Evolutionary conservation across 495 filamentous ascomycete genomes (phyloP).

Genomic region (Parmelia sp.): DNA sequence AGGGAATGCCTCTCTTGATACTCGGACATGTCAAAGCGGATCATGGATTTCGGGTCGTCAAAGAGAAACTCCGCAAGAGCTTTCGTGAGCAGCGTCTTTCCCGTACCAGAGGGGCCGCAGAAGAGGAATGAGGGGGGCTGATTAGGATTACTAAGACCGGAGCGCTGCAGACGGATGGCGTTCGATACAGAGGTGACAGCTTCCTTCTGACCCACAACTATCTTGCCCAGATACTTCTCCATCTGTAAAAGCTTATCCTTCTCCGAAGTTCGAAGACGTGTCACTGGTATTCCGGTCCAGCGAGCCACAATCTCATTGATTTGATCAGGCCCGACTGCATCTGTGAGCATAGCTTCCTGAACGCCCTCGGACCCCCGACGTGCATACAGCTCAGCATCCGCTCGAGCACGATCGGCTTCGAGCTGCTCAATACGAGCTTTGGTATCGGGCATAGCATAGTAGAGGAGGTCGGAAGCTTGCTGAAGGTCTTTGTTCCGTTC

Average conservation of each 20-base stretch:
- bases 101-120: slow-evolving; percentile 95
- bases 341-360: slow-evolving; percentile 68
- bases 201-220: slow-evolving; percentile 90
- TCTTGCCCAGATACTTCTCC: slow-evolving; percentile 74
- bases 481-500: slow-evolving; percentile 74
- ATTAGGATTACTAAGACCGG: slow-evolving; percentile 89
- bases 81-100: slow-evolving; percentile 95
- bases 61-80: slow-evolving; percentile 96
- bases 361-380: slow-evolving; percentile 46
- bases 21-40: slow-evolving; percentile 99
- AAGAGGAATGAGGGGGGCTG: slow-evolving; percentile 97
- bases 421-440: slow-evolving; percentile 69
- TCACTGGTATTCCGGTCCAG: slow-evolving; percentile 97
- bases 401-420: slow-evolving; percentile 69
- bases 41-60: slow-evolving; percentile 96
- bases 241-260: slow-evolving; percentile 95
- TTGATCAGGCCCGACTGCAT: slow-evolving; percentile 92
- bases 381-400: slow-evolving; percentile 66
- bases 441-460: slow-evolving; percentile 94
- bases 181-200: slow-evolving; percentile 92
- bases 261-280: slow-evolving; percentile 84
- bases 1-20: slow-evolving; percentile 97
- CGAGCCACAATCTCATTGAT: slow-evolving; percentile 97
- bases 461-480: slow-evolving; percentile 84
- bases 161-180: slow-evolving; percentile 89